phyloP scores from a whole-genome alignment of 23 red algal genomes.

The Gracilaria gracilis region DNA sequence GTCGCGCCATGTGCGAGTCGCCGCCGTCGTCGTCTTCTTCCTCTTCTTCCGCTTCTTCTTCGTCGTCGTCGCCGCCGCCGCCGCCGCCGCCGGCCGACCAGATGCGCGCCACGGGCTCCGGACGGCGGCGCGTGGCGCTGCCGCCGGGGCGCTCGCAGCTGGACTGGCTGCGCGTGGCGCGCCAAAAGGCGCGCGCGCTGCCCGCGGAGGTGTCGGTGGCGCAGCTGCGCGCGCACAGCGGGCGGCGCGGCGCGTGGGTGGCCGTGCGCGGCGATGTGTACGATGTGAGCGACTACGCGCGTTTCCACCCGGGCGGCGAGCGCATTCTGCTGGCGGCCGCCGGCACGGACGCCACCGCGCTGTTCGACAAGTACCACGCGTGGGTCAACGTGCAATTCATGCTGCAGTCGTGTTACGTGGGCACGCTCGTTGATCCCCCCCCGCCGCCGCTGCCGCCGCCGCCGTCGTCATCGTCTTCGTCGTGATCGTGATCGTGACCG shows the following conservation, averaged over 20 bases:
- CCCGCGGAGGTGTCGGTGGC: background rate
- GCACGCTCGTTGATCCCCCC: too few species aligned
- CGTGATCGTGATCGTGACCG: too few species aligned
- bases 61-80: background rate
- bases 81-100: conserved; percentile 60
- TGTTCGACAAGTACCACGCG: conserved; percentile 85
- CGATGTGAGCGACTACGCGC: conserved; percentile 82
- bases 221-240: conserved; percentile 1
- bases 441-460: too few species aligned
- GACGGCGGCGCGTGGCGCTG: conserved; percentile 66
- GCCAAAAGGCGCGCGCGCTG: background rate
- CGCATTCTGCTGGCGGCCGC: conserved; percentile 68
- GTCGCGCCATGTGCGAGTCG: background rate
- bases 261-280: conserved; percentile 81
- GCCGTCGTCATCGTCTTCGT: too few species aligned
- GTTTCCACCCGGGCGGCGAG: conserved; percentile 87
- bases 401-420: conserved; percentile 57
- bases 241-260: conserved; percentile 55
- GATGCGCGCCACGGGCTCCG: conserved; percentile 69
- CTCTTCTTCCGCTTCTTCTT: background rate
- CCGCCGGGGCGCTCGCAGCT: conserved; percentile 85
- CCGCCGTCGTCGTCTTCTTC: background rate
- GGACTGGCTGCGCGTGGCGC: conserved; percentile 71
- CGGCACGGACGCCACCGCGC: conserved; percentile 83
- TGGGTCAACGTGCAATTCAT: conserved; percentile 89